phyloP scores from a whole-genome alignment of 2,329 filamentous ascomycete species.

The Dactylellina drechsleri region DNA sequence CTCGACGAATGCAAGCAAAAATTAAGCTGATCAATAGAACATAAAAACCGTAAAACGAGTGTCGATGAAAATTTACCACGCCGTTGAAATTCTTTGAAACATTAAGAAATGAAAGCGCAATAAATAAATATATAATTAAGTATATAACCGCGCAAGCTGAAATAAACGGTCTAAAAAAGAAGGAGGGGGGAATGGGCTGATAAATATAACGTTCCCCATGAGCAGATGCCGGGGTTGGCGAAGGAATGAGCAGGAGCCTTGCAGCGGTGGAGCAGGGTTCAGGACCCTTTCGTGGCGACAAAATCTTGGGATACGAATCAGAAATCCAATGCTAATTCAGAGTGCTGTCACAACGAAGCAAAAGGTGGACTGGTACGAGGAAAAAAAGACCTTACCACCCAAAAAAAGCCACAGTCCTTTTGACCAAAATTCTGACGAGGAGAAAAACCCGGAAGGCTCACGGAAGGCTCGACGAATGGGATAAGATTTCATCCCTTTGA shows the following conservation, averaged over 20 bases:
- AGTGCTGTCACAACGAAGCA: background rate
- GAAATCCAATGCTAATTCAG: background rate
- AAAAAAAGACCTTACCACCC: no score
- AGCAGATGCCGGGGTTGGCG: slow-evolving; percentile 1
- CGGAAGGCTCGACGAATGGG: no score
- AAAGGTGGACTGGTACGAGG: no score
- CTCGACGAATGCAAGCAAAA: slow-evolving; percentile 7
- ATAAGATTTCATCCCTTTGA: slow-evolving; percentile 2
- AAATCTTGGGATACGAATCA: no score
- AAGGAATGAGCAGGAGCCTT: slow-evolving; percentile 10
- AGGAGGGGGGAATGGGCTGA: slow-evolving; percentile 18
- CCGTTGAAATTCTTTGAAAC: slow-evolving; percentile 22
- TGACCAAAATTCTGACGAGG: no score
- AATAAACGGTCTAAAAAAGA: slow-evolving; percentile 17
- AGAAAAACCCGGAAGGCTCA: no score
- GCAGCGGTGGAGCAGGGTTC: slow-evolving; percentile 7
- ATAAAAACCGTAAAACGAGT: background rate
- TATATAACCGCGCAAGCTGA: slow-evolving; percentile 10
- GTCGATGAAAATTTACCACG: background rate
- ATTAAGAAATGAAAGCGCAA: slow-evolving; percentile 14
- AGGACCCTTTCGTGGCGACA: background rate
- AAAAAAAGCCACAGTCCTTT: no score
- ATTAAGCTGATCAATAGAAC: background rate
- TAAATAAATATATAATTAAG: slow-evolving; percentile 7
- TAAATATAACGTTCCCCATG: slow-evolving; percentile 36